Evolutionary conservation across 371 early-diverging fungal genomes (phyloP).

Genomic region (Mucor indicus): DNA sequence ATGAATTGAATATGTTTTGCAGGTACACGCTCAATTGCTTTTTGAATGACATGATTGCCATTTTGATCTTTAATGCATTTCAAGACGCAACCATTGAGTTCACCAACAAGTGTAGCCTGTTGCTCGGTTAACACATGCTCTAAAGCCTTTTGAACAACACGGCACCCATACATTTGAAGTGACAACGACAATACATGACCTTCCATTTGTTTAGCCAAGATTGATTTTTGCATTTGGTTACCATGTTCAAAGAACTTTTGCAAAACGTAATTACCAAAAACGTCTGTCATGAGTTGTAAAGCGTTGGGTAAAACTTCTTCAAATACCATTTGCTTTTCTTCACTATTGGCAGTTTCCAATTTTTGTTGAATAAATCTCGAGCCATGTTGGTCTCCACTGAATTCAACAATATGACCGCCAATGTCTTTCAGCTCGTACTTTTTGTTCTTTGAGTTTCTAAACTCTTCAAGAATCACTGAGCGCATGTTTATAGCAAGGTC

Average conservation of each 20-base stretch:
- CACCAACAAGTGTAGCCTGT: slow-evolving; percentile 87
- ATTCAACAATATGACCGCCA: slow-evolving; percentile 89
- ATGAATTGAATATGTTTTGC: slow-evolving; percentile 92
- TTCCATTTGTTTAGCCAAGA: slow-evolving; percentile 90
- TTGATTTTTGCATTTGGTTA: slow-evolving; percentile 79
- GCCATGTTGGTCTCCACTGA: slow-evolving; percentile 99
- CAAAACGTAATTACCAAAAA: slow-evolving; percentile 99
- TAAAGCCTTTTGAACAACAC: slow-evolving; percentile 98
- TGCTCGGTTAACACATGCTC: slow-evolving; percentile 89
- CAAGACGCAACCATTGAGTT: slow-evolving; percentile 91
- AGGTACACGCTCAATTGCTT: slow-evolving; percentile 97
- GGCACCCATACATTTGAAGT: slow-evolving; percentile 99
- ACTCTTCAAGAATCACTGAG: slow-evolving; percentile 86
- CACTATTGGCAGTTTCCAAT: slow-evolving; percentile 87
- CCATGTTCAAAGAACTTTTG: slow-evolving; percentile 99
- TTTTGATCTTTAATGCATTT: slow-evolving; percentile 99
- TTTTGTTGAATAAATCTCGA: slow-evolving; percentile 98
- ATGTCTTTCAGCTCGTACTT: slow-evolving; percentile 94
- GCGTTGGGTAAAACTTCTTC: slow-evolving; percentile 91
- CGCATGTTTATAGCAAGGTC: slow-evolving; percentile 30
- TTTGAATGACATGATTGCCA: slow-evolving; percentile 99
- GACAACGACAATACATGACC: slow-evolving; percentile 92
- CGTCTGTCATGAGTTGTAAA: slow-evolving; percentile 96
- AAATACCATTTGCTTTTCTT: slow-evolving; percentile 96
- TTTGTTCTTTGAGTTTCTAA: slow-evolving; percentile 88